Conservation (phyloP, 805 yeast genomes). For the Peterozyma xylosa region DNA sequence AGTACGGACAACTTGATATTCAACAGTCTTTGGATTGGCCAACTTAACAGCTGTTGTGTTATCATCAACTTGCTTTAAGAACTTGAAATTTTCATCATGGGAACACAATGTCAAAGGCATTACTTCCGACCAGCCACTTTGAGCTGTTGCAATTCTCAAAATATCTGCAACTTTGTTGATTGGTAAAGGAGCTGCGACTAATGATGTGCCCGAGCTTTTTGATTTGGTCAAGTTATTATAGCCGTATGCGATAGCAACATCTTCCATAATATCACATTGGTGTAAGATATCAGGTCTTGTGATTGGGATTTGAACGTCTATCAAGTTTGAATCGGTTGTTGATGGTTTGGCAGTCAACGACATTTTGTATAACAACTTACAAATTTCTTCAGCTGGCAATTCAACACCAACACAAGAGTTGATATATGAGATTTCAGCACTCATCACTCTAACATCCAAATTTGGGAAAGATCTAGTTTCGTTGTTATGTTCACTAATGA, state of each 20-base stretch:
- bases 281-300: conserved; percentile 95
- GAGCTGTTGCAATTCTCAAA: conserved; percentile 82
- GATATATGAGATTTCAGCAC: conserved; percentile 76
- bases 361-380: conserved; percentile 69
- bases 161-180: conserved; percentile 89
- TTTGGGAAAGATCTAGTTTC: conserved; percentile 74
- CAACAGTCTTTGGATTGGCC: conserved; percentile 94
- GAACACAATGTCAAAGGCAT: conserved; percentile 94
- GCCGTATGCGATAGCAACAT: conserved; percentile 94
- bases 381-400: conserved; percentile 60
- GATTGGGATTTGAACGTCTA: conserved; percentile 75
- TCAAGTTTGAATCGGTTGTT: conserved; percentile 32
- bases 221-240: conserved; percentile 81
- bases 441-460: conserved; percentile 55
- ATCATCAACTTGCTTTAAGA: conserved; percentile 68
- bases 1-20: conserved; percentile 97
- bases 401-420: conserved; percentile 89
- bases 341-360: conserved; percentile 60
- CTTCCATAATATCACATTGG: conserved; percentile 98
- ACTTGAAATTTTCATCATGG: conserved; percentile 93
- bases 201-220: conserved; percentile 67
- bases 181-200: conserved; percentile 83
- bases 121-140: conserved; percentile 94
- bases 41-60: conserved; percentile 76
- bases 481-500: conserved; percentile 73